Base-by-base conservation (phyloP, 78 protist species). In the Anaeramoeba flamelloides region DNA sequence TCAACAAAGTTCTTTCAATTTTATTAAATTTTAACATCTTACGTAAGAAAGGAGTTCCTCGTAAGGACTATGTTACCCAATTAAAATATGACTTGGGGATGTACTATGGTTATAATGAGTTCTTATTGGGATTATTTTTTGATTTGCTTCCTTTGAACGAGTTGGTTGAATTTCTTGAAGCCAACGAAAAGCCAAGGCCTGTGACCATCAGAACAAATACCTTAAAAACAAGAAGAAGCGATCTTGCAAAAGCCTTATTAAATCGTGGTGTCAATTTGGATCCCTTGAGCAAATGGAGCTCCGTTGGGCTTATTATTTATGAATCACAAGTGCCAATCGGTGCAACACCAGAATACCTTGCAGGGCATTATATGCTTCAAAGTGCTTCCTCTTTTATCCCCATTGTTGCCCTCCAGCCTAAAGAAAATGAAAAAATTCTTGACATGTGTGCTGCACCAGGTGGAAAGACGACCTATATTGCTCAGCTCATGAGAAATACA, bases 281-380 rank as follows among this genome's bases (percentile, higher is more conserved):
- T 41, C 93, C 96, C 33, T 41, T 93, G 32, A 82, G 77, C 32
- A 64, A 76, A 77, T 90, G 90, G 90, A n/a, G n/a, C n/a, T n/a
- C n/a, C n/a, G 97, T 91, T 31, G 99, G 98, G 37, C 89, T 97
- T 41, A 88, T 88, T 38, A 77, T 97, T 22, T 94, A 81, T 79
- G 97, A 92, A n/a, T 81, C 97, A 0, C 86, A 69, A 0, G 97
- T 96, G 69, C 87, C 86, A 3, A 22, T 86, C 1, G 88, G 65
- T 79, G 89, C 86, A 36, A 83, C 89, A 12, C 86, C 89, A 2
- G 97, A 95, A 86, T 96, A 96, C 74, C 86, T 96, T 1, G 92
- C 96, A 0, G 99, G 99, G 26, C 96, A 94, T 83, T 97, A 97
- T 87, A 92, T 95, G 85, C n/a, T 90, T 1, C 99, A 97, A 86